A percentile compares a stretch with the other conserved stretches of the same genome.
Evolutionary conservation across 2,329 filamentous ascomycete genomes (phyloP).

Genomic region (Neonectria faginata): DNA sequence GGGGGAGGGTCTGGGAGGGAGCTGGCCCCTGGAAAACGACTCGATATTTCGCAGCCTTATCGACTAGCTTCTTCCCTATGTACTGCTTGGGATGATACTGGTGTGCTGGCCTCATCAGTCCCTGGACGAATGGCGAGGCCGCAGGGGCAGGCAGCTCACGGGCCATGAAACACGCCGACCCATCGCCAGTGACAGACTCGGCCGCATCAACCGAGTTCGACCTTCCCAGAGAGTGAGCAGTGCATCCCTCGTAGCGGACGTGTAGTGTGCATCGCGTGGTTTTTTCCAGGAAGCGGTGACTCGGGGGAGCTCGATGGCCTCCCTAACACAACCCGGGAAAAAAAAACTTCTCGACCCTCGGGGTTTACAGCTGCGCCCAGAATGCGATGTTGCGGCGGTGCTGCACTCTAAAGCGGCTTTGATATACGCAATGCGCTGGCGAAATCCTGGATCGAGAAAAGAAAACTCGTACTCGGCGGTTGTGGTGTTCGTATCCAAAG

Average conservation of each 20-base stretch:
- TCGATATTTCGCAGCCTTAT: constrained; percentile 8
- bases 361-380: neutral
- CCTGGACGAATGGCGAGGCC: constrained; percentile 15
- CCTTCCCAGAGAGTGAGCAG: constrained; percentile 13
- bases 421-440: neutral
- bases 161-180: constrained; percentile 20
- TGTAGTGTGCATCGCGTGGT: neutral
- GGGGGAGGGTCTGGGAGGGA: constrained; percentile 2
- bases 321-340: neutral
- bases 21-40: constrained; percentile 16
- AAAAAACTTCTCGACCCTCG: neutral
- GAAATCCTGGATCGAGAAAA: neutral
- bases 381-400: constrained; percentile 4
- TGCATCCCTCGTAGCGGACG: constrained; percentile 3
- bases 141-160: constrained; percentile 9
- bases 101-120: neutral
- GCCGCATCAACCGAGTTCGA: constrained; percentile 4
- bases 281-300: constrained; percentile 6
- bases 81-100: neutral
- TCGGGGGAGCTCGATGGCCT: neutral
- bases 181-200: constrained; percentile 13
- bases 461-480: neutral
- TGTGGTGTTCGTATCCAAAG: constrained; percentile 5
- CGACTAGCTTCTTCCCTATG: constrained; percentile 3
- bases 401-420: constrained; percentile 1